Evolutionary conservation across 192 early-diverging fungal genomes (phyloP).

Genomic region (Dissophora globulifera): DNA sequence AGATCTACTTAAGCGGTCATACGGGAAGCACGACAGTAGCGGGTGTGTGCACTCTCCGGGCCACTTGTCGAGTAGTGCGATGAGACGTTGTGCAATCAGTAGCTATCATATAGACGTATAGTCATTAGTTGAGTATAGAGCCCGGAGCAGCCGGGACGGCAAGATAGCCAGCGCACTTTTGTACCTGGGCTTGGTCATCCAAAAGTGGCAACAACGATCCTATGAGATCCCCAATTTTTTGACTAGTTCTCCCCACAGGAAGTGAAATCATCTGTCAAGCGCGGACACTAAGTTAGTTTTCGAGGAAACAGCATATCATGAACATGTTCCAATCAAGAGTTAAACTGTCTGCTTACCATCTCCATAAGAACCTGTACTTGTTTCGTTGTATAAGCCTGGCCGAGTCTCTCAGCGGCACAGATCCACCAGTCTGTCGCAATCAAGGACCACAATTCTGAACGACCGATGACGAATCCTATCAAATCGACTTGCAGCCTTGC

Average conservation of each 20-base stretch:
- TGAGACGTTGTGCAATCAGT: background rate
- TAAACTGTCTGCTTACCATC: constrained; percentile 21
- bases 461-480: constrained; percentile 19
- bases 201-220: constrained; percentile 2
- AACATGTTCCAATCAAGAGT: background rate
- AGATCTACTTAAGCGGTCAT: constrained; percentile 2
- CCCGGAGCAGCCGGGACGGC: background rate
- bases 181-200: constrained; percentile 29
- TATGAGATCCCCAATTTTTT: constrained; percentile 20
- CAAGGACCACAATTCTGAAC: constrained; percentile 22
- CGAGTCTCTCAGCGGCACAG: constrained; percentile 20
- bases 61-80: background rate
- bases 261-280: constrained; percentile 17
- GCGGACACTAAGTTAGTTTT: background rate
- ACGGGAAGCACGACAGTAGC: constrained; percentile 27
- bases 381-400: constrained; percentile 16
- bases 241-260: constrained; percentile 19
- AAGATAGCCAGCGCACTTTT: background rate
- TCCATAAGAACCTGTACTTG: constrained; percentile 13
- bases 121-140: background rate
- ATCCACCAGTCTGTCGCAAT: constrained; percentile 42
- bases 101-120: constrained; percentile 1
- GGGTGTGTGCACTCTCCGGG: background rate
- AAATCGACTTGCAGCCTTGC: constrained; percentile 29
- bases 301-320: background rate